These are phyloP conservation scores for Oxytropis ochrocephala DNA, from an alignment of 306 rosid genomes.

Conservation along the genomic window DNA sequence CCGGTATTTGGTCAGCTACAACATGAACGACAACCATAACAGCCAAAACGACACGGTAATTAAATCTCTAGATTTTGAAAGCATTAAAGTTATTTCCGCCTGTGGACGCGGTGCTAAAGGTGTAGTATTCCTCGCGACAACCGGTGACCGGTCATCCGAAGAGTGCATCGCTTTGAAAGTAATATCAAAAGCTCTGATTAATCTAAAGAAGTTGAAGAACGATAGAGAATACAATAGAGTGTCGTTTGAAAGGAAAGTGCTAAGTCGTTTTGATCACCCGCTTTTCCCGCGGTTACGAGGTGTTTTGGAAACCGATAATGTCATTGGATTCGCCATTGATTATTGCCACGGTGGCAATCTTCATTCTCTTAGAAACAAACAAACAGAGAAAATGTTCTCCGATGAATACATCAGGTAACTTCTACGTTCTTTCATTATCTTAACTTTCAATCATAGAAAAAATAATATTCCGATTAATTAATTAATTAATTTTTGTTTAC, in stretches of 20 bases:
- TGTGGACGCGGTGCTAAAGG: constrained; percentile 96
- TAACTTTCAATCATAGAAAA: background rate
- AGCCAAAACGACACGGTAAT: background rate
- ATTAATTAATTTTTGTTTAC: background rate
- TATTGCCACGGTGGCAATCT: constrained; percentile 86
- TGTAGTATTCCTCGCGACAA: constrained; percentile 56
- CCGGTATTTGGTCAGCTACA: background rate
- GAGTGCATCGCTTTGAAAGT: constrained; percentile 70
- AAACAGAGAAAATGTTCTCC: constrained; percentile 83
- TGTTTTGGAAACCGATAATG: constrained; percentile 49
- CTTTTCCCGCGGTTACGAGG: constrained; percentile 68
- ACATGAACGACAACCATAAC: constrained; percentile 32
- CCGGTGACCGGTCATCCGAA: constrained; percentile 1
- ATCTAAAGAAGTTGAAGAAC: constrained; percentile 32
- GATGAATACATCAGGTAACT: constrained; percentile 64
- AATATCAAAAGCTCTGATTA: constrained; percentile 54
- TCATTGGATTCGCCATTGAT: constrained; percentile 73
- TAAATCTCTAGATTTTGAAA: constrained; percentile 35
- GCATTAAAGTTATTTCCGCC: constrained; percentile 44
- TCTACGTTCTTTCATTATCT: background rate
- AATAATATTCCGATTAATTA: background rate
- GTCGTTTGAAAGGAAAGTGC: constrained; percentile 66
- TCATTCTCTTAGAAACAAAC: constrained; percentile 59
- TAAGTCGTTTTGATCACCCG: constrained; percentile 57
- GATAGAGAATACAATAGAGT: constrained; percentile 45